A percentile compares a stretch with the other conserved stretches of the same genome.
Evolutionary conservation across 139 green algal species (phyloP).

Genomic region (Closterium sp.): DNA sequence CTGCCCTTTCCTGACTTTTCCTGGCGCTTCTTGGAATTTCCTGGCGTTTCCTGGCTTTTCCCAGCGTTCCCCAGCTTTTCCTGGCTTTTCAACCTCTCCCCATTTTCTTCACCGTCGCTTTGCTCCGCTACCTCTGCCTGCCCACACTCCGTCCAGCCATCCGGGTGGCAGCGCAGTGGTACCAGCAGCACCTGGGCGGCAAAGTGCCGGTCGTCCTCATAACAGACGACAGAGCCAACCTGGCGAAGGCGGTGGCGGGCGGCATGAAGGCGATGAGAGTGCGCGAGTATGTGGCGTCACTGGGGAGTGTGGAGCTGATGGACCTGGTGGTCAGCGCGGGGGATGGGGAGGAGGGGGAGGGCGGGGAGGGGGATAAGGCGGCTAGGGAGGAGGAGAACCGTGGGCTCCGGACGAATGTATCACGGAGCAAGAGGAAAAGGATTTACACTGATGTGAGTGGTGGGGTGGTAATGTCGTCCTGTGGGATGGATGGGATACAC

Average conservation of each 20-base stretch:
- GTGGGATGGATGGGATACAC: background rate
- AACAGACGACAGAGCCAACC: slow-evolving; percentile 85
- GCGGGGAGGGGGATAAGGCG: slow-evolving; percentile 9
- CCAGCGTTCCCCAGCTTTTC: no score
- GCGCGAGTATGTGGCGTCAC: slow-evolving; percentile 15
- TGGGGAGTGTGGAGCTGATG: slow-evolving; percentile 64
- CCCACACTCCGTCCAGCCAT: slow-evolving; percentile 66
- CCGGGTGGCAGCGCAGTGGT: slow-evolving; percentile 79
- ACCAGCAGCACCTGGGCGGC: slow-evolving; percentile 46
- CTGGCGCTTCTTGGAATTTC: no score
- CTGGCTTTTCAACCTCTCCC: background rate
- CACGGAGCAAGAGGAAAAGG: background rate
- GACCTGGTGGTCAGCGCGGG: slow-evolving; percentile 50
- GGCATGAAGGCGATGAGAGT: slow-evolving; percentile 13
- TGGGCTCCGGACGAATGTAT: background rate
- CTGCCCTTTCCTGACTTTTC: background rate
- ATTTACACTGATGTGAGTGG: background rate
- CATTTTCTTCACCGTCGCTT: background rate
- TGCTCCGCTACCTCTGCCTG: background rate
- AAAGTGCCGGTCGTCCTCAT: slow-evolving; percentile 71
- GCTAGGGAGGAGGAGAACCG: slow-evolving; percentile 12
- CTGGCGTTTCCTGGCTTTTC: no score
- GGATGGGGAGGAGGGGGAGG: slow-evolving; percentile 11
- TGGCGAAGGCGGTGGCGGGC: slow-evolving; percentile 56
- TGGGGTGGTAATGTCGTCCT: background rate